Evolutionary conservation across 1,284 basidiomycete genomes (phyloP), one percentile per base, ranked within the genome.

Genomic region (Cutaneotrichosporon cyanovorans): DNA sequence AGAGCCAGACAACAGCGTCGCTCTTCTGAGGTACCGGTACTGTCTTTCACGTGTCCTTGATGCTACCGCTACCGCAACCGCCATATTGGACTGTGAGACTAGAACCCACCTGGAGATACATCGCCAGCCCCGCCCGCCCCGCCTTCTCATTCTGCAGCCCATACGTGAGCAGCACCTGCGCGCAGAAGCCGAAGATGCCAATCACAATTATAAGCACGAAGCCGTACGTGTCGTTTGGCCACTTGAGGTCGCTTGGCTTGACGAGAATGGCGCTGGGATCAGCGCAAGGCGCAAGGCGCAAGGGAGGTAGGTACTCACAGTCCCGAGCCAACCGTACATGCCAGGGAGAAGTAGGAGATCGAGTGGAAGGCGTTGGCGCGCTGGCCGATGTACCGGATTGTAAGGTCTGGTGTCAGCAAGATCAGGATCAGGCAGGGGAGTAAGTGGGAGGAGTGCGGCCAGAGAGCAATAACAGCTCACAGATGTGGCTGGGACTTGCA

Each of bases 331-430:
- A 84, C 65, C 3, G 82, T 76, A 50, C 80, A 82, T 58, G 79
- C 76, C 21, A 77, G 67, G 0, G 84, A 80, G 60, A 85, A 87
- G 48, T 78, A 82, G 3, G 77, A 74, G 53, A 87, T 75, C n/a
- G 78, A 77, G 61, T 89, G 85, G 45, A 87, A 69, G 0, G 84
- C 75, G 57, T 85, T 82, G 4, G 84, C 84, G 0, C 81, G 77
- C 51, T 77, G 81, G 2, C 85, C 85, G 23, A 87, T 83, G 7
- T 79, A 79, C 4, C 84, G 77, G 31, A 88, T 78, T 0, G 78
- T 73, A 1, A 78, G 80, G 60, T 82, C 84, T 84, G 41, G n/a
- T 31, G 39, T 33, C 15, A 30, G 20, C 16, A 20, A 16, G 19
- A 4, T 4, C 10, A 4, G 7, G 6, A 12, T 7, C 8, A 28